These are phyloP conservation scores for Silene coronaria DNA, from an alignment of 179 eudicot genomes.

Conservation along the genomic window DNA sequence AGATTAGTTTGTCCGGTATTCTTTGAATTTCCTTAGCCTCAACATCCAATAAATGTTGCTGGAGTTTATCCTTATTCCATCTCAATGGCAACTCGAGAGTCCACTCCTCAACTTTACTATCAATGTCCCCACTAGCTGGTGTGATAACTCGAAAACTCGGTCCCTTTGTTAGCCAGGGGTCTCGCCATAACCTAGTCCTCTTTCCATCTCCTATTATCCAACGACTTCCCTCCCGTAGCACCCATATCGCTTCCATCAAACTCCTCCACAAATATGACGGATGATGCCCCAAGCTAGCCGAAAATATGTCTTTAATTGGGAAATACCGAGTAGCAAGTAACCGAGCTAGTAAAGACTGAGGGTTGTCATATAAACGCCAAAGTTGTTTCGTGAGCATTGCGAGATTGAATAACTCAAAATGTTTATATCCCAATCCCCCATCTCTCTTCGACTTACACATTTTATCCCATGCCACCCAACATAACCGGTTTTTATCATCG, in stretches of 20 bases:
- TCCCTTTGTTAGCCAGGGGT: background rate
- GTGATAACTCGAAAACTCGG: background rate
- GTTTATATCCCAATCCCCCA: no score
- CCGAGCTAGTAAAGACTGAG: background rate
- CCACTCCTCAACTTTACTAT: background rate
- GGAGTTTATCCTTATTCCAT: background rate
- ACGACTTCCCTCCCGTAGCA: background rate
- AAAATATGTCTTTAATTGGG: background rate
- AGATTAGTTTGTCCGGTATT: background rate
- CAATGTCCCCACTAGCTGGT: background rate
- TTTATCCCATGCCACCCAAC: no score
- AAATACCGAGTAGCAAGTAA: background rate
- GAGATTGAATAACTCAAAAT: no score
- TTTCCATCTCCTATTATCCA: background rate
- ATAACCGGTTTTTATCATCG: no score
- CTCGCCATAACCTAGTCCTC: background rate
- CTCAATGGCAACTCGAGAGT: background rate
- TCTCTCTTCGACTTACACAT: no score
- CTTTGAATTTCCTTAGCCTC: background rate
- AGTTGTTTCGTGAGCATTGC: no score
- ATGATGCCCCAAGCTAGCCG: background rate
- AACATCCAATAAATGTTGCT: background rate
- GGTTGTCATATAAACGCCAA: no score
- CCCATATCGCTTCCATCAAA: background rate
- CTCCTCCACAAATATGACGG: background rate